Conservation (phyloP, 2,329 filamentous ascomycete genomes). For the Hortaea sp. region DNA sequence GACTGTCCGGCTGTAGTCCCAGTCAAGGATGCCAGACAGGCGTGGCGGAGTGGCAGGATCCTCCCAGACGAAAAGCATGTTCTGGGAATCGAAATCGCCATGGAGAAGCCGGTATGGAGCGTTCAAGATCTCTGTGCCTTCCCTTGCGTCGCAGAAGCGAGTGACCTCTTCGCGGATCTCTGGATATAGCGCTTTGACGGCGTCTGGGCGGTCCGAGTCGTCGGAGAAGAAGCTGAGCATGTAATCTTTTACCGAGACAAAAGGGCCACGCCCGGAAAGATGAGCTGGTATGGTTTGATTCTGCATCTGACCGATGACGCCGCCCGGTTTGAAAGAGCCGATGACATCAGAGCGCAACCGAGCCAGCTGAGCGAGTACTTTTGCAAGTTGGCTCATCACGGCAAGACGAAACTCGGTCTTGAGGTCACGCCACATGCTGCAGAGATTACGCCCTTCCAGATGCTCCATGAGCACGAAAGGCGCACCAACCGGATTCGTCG, state of each 20-base stretch:
- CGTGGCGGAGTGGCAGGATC: background rate
- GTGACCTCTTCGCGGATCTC: background rate
- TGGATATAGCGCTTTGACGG: background rate
- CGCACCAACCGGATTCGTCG: constrained; percentile 7
- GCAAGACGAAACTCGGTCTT: constrained; percentile 1
- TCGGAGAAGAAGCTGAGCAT: constrained; percentile 1
- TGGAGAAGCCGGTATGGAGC: constrained; percentile 8
- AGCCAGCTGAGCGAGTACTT: constrained; percentile 6
- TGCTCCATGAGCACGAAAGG: constrained; percentile 10
- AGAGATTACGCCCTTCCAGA: constrained; percentile 2
- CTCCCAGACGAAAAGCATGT: constrained; percentile 3
- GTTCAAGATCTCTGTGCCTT: background rate
- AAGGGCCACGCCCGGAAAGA: constrained; percentile 2
- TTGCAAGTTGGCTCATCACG: constrained; percentile 5
- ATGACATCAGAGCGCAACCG: background rate
- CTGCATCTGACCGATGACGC: background rate
- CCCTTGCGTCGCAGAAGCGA: background rate
- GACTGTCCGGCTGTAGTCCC: constrained; percentile 6
- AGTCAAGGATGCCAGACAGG: constrained; percentile 8
- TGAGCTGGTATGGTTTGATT: background rate
- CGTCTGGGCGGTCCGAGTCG: background rate
- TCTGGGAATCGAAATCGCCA: constrained; percentile 8
- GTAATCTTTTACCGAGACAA: background rate
- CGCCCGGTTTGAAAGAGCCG: background rate
- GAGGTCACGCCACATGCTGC: constrained; percentile 5